These are phyloP conservation scores for Bisporella sp. DNA, from an alignment of 2,329 filamentous ascomycete genomes.

Conservation along the genomic window DNA sequence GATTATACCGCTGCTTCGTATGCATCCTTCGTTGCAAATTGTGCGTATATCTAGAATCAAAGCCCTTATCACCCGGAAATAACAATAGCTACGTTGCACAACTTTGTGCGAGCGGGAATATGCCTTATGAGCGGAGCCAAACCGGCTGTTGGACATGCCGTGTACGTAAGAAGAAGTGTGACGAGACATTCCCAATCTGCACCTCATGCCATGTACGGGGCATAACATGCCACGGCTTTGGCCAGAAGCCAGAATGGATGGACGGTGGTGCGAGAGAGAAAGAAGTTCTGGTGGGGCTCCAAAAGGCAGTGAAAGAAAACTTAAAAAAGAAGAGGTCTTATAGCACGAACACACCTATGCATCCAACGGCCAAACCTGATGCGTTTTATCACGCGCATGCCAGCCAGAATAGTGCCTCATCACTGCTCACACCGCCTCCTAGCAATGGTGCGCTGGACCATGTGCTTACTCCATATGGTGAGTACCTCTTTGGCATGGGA, in stretches of 20 bases:
- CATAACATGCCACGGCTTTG: constrained; percentile 5
- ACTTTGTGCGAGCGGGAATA: no score
- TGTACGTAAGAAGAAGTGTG: constrained; percentile 9
- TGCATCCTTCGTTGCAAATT: no score
- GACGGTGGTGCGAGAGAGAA: constrained; percentile 30
- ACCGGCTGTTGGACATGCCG: constrained; percentile 6
- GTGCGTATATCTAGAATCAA: no score
- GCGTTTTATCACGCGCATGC: neutral
- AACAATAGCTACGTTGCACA: no score
- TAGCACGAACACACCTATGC: neutral
- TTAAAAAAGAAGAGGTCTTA: neutral
- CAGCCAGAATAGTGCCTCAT: neutral
- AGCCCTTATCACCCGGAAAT: no score
- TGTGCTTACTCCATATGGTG: no score
- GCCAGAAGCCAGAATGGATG: constrained; percentile 2
- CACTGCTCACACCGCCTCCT: no score
- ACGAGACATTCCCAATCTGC: constrained; percentile 4
- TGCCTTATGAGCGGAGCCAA: neutral
- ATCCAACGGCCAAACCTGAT: neutral
- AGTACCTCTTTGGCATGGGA: no score
- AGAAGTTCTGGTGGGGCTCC: constrained; percentile 43
- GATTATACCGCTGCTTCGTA: no score
- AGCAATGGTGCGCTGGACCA: no score
- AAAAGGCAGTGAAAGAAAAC: constrained; percentile 23
- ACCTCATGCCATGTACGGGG: neutral